Conservation (phyloP, 192 early-diverging fungal species). For the Kickxella alabastrina region DNA sequence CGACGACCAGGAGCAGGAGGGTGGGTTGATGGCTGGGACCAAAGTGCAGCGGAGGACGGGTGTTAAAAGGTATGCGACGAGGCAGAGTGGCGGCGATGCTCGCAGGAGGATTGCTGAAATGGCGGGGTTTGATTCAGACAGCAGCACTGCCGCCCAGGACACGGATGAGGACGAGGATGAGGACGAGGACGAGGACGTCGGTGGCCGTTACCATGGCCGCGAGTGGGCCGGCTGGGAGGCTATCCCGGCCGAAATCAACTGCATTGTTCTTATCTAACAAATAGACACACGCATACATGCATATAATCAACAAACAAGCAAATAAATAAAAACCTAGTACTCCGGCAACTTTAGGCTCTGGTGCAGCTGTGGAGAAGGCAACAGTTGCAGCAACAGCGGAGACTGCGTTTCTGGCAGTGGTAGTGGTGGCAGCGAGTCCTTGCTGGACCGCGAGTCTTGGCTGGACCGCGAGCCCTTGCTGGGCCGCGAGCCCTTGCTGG, state of each 20-base stretch:
- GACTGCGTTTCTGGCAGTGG: no score
- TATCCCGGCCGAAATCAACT: slow-evolving; percentile 20
- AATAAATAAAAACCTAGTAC: no score
- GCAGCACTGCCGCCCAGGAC: no score
- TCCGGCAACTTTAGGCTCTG: neutral
- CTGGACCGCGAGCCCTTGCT: neutral
- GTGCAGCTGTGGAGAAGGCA: neutral
- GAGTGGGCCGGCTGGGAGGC: slow-evolving; percentile 21
- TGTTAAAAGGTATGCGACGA: slow-evolving; percentile 8
- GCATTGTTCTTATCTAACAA: slow-evolving; percentile 23
- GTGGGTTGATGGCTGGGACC: neutral
- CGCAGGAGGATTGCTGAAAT: slow-evolving; percentile 12
- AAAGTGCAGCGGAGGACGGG: slow-evolving; percentile 1
- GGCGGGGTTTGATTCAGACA: slow-evolving; percentile 5
- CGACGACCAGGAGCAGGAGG: no score
- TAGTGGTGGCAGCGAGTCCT: no score
- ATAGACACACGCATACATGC: slow-evolving; percentile 10
- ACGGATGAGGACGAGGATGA: no score
- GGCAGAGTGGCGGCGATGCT: slow-evolving; percentile 6
- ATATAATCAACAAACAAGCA: slow-evolving; percentile 1
- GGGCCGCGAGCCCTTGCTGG: neutral
- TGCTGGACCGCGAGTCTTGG: neutral
- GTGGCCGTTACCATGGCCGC: no score
- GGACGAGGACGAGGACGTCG: no score
- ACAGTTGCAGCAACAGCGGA: no score